Base-by-base conservation (phyloP, 2,329 filamentous ascomycete species). In the Coniochaeta prunicola region DNA sequence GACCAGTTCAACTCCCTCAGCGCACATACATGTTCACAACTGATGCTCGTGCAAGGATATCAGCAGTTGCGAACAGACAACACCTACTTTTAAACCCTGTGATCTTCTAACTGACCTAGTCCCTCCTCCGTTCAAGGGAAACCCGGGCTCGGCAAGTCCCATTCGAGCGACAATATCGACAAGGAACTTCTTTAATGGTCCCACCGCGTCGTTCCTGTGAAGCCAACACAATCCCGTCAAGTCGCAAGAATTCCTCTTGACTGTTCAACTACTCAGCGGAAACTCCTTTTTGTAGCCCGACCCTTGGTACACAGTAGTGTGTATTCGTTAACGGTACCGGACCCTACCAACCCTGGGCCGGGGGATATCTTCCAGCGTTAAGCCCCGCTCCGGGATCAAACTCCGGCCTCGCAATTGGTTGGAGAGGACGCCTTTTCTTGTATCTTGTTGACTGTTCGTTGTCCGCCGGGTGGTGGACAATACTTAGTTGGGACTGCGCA, bases 401-500 rank as follows among this genome's bases (percentile, higher is more conserved):
- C 28, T 55, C 53, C 53, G 28, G 53, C 45, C 30, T 55, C 30
- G 53, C 53, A n/a, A 55, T 55, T 55, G 53, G 53, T 36, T 33
- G 30, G 17, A 21, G 53, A 36, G 19, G 30, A 21, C 21, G 10
- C 19, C 53, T 55, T 33, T 8, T 33, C 30, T n/a, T 34, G 53
- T 55, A 36, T 33, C 28, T 36, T n/a, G 53, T 55, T 34, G 53
- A 55, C 28, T 2, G 8, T 55, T n/a, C 28, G 19, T 24, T 33
- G 28, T 24, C 53, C 30, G 53, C 30, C n/a, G 9, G 53, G 53
- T 30, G 33, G 36, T 10, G 17, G 17, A 7, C 31, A 24, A 7
- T 21, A 55, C 30, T 34, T 55, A 24, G 30, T 34, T 36, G 40
- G 21, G 19, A 24, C 53, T n/a, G 12, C 53, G 28, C n/a, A 21